Percentiles rank a stretch among this genome's conserved stretches.
These are phyloP conservation scores for Russula vinacea DNA, from an alignment of 768 basidiomycete species.

Conservation along the genomic window DNA sequence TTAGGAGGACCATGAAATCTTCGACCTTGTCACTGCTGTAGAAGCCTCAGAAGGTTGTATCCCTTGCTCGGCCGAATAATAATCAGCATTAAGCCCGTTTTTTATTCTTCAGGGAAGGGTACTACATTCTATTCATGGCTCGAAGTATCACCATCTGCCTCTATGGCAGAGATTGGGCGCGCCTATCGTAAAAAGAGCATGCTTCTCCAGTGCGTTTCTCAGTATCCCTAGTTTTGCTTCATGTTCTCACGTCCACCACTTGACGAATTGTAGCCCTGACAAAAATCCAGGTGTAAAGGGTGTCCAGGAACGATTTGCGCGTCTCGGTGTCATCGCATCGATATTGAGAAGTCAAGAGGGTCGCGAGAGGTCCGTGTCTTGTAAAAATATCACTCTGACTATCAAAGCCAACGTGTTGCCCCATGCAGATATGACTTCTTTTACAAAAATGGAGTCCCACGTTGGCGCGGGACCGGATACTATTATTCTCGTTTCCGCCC, in stretches of 20 bases:
- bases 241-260: slow-evolving; percentile 1
- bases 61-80: background rate
- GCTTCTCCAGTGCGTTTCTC: slow-evolving; percentile 70
- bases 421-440: slow-evolving; percentile 78
- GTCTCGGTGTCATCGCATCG: slow-evolving; percentile 78
- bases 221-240: background rate
- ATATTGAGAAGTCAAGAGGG: slow-evolving; percentile 76
- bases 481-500: slow-evolving; percentile 96
- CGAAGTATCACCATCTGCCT: slow-evolving; percentile 70
- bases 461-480: slow-evolving; percentile 94
- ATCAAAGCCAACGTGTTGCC: slow-evolving; percentile 9
- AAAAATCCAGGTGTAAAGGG: slow-evolving; percentile 87
- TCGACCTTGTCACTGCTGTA: slow-evolving; percentile 82
- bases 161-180: slow-evolving; percentile 73
- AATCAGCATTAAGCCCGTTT: background rate
- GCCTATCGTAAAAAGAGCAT: slow-evolving; percentile 92
- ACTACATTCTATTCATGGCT: slow-evolving; percentile 97
- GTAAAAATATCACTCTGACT: slow-evolving; percentile 4
- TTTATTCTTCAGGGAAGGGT: slow-evolving; percentile 56
- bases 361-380: slow-evolving; percentile 60
- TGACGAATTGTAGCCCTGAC: slow-evolving; percentile 65
- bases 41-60: slow-evolving; percentile 71
- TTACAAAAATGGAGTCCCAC: slow-evolving; percentile 96
- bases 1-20: slow-evolving; percentile 94
- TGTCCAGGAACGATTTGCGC: slow-evolving; percentile 86